A percentile compares a stretch with the other conserved stretches of the same genome.
Evolutionary conservation across 176 grass and related monocot genomes (phyloP).

Genomic region (Avena sativa): DNA sequence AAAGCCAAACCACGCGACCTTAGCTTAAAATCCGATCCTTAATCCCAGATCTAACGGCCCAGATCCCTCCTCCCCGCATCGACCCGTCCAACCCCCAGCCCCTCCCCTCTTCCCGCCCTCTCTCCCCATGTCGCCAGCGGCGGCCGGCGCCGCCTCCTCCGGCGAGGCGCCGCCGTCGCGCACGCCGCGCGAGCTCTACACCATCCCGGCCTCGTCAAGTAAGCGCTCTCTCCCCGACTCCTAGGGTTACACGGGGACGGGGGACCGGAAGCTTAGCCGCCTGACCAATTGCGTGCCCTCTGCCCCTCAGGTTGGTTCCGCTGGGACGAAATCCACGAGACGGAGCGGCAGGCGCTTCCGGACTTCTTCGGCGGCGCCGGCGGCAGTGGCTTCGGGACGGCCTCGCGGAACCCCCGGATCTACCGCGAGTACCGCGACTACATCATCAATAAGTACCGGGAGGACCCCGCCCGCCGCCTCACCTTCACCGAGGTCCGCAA

Average conservation of each 20-base stretch:
- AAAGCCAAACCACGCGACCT: slow-evolving; percentile 9
- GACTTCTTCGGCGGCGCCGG: slow-evolving; percentile 92
- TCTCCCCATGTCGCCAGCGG: slow-evolving; percentile 53
- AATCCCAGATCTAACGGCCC: slow-evolving; percentile 56
- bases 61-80: slow-evolving; percentile 28
- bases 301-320: slow-evolving; percentile 78
- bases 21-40: slow-evolving; percentile 28
- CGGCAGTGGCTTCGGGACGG: slow-evolving; percentile 61
- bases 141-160: slow-evolving; percentile 45
- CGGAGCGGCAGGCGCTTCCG: slow-evolving; percentile 68
- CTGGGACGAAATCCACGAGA: slow-evolving; percentile 94
- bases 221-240: background rate
- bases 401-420: slow-evolving; percentile 86
- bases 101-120: slow-evolving; percentile 36
- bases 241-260: slow-evolving; percentile 45
- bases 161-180: slow-evolving; percentile 26
- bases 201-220: slow-evolving; percentile 68
- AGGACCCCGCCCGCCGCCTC: slow-evolving; percentile 71
- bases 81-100: background rate
- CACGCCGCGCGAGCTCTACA: slow-evolving; percentile 63
- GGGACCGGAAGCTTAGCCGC: slow-evolving; percentile 7
- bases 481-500: slow-evolving; percentile 87
- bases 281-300: slow-evolving; percentile 27
- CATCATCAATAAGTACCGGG: slow-evolving; percentile 85
- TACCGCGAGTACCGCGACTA: slow-evolving; percentile 98